Conservation (phyloP, 2,329 filamentous ascomycete genomes). For the Fusarium avenaceum region DNA sequence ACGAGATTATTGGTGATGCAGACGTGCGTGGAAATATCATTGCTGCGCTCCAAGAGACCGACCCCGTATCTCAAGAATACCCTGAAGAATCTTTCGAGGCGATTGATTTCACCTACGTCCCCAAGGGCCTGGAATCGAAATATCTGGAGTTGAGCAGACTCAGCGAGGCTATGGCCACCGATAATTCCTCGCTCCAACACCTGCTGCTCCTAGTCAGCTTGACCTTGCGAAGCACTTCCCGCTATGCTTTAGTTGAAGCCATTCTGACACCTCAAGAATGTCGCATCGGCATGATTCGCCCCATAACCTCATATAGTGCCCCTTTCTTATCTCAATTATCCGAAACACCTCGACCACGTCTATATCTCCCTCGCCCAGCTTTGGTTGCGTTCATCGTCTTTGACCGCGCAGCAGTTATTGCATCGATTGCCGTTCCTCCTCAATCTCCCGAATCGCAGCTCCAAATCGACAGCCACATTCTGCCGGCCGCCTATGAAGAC, state of each 20-base stretch:
- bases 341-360: constrained; percentile 66
- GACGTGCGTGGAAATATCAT: constrained; percentile 77
- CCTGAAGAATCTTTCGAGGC: constrained; percentile 75
- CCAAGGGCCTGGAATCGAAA: constrained; percentile 64
- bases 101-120: constrained; percentile 82
- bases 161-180: constrained; percentile 63
- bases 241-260: constrained; percentile 83
- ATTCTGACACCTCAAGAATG: constrained; percentile 67
- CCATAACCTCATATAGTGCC: constrained; percentile 74
- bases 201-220: constrained; percentile 73
- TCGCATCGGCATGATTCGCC: constrained; percentile 75
- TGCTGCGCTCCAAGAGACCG: constrained; percentile 69
- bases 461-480: constrained; percentile 72
- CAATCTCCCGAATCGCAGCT: constrained; percentile 84
- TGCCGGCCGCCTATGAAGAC: constrained; percentile 83
- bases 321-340: constrained; percentile 58
- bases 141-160: constrained; percentile 65
- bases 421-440: constrained; percentile 76
- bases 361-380: constrained; percentile 83
- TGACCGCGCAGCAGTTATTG: constrained; percentile 80
- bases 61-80: constrained; percentile 63
- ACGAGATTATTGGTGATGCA: constrained; percentile 78
- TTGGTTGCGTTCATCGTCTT: constrained; percentile 88
- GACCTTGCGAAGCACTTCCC: constrained; percentile 64
- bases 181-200: constrained; percentile 67